phyloP scores from a whole-genome alignment of 805 yeast genomes.

The Candida succiphila region DNA sequence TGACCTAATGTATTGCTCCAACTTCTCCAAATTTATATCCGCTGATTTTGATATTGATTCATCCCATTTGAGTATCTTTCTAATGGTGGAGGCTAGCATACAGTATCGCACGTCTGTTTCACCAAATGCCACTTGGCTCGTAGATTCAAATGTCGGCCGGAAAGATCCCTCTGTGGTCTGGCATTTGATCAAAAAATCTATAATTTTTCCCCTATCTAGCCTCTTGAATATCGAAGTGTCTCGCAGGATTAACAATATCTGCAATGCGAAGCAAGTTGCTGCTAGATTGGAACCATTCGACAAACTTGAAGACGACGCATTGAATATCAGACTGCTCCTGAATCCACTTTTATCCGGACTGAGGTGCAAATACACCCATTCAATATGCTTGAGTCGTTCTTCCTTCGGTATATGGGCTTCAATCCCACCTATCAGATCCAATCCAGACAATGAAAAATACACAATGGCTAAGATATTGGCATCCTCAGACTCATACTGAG shows the following conservation, averaged over 20 bases:
- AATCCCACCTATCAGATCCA: constrained; percentile 30
- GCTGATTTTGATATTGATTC: constrained; percentile 9
- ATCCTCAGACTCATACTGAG: constrained; percentile 52
- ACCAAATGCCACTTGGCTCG: constrained; percentile 32
- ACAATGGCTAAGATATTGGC: constrained; percentile 60
- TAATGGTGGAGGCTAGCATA: constrained; percentile 61
- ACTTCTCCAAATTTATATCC: constrained; percentile 32
- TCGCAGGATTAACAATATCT: constrained; percentile 40
- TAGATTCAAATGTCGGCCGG: constrained; percentile 26
- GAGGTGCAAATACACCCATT: constrained; percentile 39
- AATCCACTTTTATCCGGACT: constrained; percentile 37
- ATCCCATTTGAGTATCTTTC: constrained; percentile 32
- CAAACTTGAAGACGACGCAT: constrained; percentile 6
- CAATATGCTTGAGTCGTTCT: constrained; percentile 22
- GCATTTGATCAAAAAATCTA: constrained; percentile 46
- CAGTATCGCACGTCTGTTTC: constrained; percentile 67
- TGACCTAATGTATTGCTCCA: constrained; percentile 28
- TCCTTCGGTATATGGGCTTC: constrained; percentile 15
- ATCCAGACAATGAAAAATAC: constrained; percentile 59
- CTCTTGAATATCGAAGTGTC: constrained; percentile 26
- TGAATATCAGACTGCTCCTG: constrained; percentile 46
- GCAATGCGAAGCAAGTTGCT: constrained; percentile 69
- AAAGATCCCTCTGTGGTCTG: constrained; percentile 59
- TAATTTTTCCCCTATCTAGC: constrained; percentile 32
- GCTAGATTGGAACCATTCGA: constrained; percentile 62